A percentile compares a stretch with the other conserved stretches of the same genome.
Evolutionary conservation across 75 land plant genomes (phyloP).

Genomic region (Ceratopteris richardii): DNA sequence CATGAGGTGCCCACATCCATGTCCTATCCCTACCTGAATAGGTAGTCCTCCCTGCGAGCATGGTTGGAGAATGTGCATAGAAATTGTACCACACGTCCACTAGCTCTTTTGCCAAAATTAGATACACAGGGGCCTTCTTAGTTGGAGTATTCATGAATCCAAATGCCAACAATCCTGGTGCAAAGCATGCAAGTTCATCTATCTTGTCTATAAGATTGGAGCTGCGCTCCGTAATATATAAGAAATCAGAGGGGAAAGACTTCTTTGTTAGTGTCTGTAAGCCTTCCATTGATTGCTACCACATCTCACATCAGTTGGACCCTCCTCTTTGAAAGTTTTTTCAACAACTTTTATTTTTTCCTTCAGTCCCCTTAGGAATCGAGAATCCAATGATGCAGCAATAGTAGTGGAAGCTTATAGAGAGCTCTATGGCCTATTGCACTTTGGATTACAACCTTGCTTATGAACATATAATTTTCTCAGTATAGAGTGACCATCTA

Average conservation of each 20-base stretch:
- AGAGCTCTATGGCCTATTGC: too few species aligned
- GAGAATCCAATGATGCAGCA: too few species aligned
- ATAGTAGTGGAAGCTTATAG: too few species aligned
- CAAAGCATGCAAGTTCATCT: conserved; percentile 99
- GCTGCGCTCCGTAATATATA: conserved; percentile 89
- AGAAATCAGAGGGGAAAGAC: conserved; percentile 63
- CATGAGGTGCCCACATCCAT: conserved; percentile 91
- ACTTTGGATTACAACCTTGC: too few species aligned
- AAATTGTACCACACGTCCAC: conserved; percentile 94
- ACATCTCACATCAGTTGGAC: too few species aligned
- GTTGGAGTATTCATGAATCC: conserved; percentile 64
- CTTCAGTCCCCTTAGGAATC: too few species aligned
- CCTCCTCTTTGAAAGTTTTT: too few species aligned
- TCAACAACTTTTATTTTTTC: too few species aligned
- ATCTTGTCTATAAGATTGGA: conserved; percentile 63
- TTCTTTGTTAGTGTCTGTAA: conserved; percentile 55
- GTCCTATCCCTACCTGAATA: conserved; percentile 68
- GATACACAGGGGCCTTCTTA: conserved; percentile 45
- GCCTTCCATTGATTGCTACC: conserved; percentile 99
- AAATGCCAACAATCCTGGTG: conserved; percentile 91
- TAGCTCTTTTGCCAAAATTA: conserved; percentile 91
- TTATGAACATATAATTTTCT: too few species aligned
- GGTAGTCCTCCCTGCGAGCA: conserved; percentile 96
- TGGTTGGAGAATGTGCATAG: conserved; percentile 81
- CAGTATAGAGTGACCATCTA: too few species aligned